These are phyloP conservation scores for Fomitiporia mediterranea DNA, from an alignment of 1,284 basidiomycete species.

Conservation along the genomic window DNA sequence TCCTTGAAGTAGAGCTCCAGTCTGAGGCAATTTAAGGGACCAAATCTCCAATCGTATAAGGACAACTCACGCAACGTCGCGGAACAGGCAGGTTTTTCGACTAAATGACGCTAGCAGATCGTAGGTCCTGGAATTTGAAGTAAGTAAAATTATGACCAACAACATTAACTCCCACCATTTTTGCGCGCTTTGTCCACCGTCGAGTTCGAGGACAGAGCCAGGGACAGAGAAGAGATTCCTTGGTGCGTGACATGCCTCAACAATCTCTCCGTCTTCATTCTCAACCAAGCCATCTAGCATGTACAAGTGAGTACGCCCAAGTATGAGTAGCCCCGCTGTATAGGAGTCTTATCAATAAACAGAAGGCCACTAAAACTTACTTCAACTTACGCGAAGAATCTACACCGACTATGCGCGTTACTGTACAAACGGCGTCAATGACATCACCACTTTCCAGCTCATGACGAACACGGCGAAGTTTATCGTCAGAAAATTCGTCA, in stretches of 20 bases:
- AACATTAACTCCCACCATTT: constrained; percentile 56
- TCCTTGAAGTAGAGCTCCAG: constrained; percentile 91
- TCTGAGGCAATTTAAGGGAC: constrained; percentile 34
- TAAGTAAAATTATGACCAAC: constrained; percentile 3
- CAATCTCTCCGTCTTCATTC: constrained; percentile 81
- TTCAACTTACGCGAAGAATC: constrained; percentile 72
- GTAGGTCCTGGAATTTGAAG: constrained; percentile 57
- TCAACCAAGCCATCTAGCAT: constrained; percentile 93
- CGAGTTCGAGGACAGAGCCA: constrained; percentile 76
- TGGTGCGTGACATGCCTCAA: constrained; percentile 85
- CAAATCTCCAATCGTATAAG: constrained; percentile 1
- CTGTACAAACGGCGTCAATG: constrained; percentile 86
- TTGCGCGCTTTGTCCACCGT: constrained; percentile 70
- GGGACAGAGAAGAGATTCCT: constrained; percentile 80
- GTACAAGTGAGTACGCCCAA: constrained; percentile 82
- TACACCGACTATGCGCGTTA: constrained; percentile 81
- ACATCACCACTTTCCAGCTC: constrained; percentile 87
- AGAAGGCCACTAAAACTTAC: background rate
- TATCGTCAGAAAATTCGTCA: constrained; percentile 75
- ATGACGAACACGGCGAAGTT: constrained; percentile 73
- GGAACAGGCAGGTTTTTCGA: constrained; percentile 82
- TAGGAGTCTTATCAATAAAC: constrained; percentile 13
- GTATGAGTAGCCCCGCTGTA: constrained; percentile 80
- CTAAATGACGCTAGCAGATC: constrained; percentile 75
- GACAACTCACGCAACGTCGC: constrained; percentile 76